Evolutionary conservation across 768 basidiomycete genomes (phyloP), one percentile per base, ranked within the genome.

Genomic region (Panaeolus papilionaceus): DNA sequence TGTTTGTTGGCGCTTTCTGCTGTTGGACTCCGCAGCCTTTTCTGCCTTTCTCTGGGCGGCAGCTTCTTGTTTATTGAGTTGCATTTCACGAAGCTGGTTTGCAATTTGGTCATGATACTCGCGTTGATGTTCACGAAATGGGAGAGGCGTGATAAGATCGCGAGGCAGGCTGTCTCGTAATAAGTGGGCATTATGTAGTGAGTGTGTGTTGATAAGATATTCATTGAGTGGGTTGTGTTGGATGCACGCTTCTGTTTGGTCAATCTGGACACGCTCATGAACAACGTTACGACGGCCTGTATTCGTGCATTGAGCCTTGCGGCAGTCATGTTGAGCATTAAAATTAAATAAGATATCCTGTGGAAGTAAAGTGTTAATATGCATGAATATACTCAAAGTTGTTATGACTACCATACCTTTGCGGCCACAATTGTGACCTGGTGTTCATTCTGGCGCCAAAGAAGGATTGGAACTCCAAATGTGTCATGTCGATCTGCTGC

Each of bases 391-490:
- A 33, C 28, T 33, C 28, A 2, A 33, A 33, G 28, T 33, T 33
- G 4, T 33, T 33, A 33, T 33, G 28, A 33, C 28, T 33, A 33
- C 28, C 28, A 33, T 44, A 66, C 65, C 39, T 66, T 66, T 3
- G 65, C 33, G 3, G 23, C 42, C 1, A 66, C 39, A 44, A 66
- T 37, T 28, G 61, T 58, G 38, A 62, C 28, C 4, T 5, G 26
- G n/a, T 38, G 26, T 61, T 69, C 65, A 37, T 62, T 62, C 44
- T 64, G 38, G 9, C 58, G 69, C 20, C 62, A 51, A 23, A 10
- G 23, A 38, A 74, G 66, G 6, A 71, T 63, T 0, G 70, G 73
- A 70, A 74, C 71, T 0, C 67, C 66, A 20, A 68, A 71, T 1
- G 62, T n/a, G 16, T 69, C 47, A 39, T 74, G 67, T 4, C 68